phyloP scores from a whole-genome alignment of 139 green algal species.

The Diplosphaera chodatii region DNA sequence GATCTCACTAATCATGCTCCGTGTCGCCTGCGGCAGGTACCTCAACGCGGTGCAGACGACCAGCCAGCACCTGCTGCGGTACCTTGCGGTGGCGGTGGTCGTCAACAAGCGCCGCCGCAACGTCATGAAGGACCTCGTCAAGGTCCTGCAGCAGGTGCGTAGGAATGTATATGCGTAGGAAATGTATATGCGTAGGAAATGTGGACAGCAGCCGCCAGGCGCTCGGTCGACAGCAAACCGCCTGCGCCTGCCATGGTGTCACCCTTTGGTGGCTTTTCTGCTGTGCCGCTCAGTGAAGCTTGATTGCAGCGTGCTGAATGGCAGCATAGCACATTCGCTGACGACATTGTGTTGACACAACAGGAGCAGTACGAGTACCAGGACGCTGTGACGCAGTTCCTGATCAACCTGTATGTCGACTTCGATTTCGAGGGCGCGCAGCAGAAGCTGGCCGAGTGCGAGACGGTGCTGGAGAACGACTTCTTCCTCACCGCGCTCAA shows the following conservation, averaged over 20 bases:
- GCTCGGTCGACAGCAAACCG: too few species aligned
- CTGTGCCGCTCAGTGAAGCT: too few species aligned
- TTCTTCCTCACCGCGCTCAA: slow-evolving; percentile 88
- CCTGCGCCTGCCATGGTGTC: too few species aligned
- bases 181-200: too few species aligned
- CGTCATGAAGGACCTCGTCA: slow-evolving; percentile 88
- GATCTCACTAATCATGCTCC: too few species aligned
- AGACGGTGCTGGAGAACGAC: slow-evolving; percentile 86
- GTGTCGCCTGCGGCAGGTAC: slow-evolving; percentile 41
- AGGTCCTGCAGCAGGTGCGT: slow-evolving; percentile 46
- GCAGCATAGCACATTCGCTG: too few species aligned
- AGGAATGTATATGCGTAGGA: too few species aligned
- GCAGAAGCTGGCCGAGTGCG: slow-evolving; percentile 81
- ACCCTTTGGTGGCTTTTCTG: too few species aligned
- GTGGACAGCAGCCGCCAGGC: too few species aligned
- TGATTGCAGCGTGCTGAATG: too few species aligned
- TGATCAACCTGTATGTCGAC: slow-evolving; percentile 85
- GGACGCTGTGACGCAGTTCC: slow-evolving; percentile 87
- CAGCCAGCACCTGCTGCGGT: slow-evolving; percentile 88
- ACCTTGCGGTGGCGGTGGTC: slow-evolving; percentile 87
- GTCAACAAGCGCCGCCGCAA: slow-evolving; percentile 81
- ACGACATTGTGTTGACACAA: too few species aligned
- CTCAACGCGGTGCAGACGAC: slow-evolving; percentile 84
- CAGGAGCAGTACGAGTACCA: slow-evolving; percentile 57
- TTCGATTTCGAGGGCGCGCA: slow-evolving; percentile 97